Base-by-base conservation (phyloP, 257 asterid species). In the Solanum chiquidenum region DNA sequence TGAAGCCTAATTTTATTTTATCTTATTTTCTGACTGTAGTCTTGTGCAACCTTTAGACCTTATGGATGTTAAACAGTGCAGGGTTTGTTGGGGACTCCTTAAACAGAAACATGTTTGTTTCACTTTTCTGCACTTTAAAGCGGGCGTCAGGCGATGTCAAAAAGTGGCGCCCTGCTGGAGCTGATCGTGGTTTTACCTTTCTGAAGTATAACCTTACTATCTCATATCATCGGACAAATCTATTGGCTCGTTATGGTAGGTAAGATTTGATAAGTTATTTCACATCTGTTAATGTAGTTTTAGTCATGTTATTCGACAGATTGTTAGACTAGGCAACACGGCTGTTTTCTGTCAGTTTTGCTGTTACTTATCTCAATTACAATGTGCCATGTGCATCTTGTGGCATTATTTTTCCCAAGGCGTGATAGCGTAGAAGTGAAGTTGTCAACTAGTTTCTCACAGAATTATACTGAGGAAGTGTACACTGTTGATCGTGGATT, bases 31-130 rank as follows among this genome's bases (percentile, higher is more conserved):
- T 25, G 64, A 66, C 71, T 27, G 71, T 89, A 74, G 27, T 80
- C 20, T 46, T 27, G 86, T 88, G 87, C 91, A 85, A 83, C 83
- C 38, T 89, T 88, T 91, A 90, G 92, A 87, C 86, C 92, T 94
- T 72, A 92, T 89, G 86, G 88, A 87, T 88, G 55, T 85, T 91
- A 69, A 89, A 90, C 92, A 93, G 90, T 93, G 97, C 99, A 97
- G 99, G 99, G 82, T 97, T 97, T 91, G 93, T 97, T 84, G 99
- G 99, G 89, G 99, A 97, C 89, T 97, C 99, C 85, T 92, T 97
- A 94, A 97, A 96, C 73, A 92, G 99, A 86, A 97, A 96, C 91
- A 97, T 97, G 99, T 97, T 95, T 89, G 99, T 96, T 83, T 93
- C 99, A 69, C 94, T 97, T 84, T 93, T 95, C 66, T 97, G 99